These are phyloP conservation scores for Penicillium olsonii DNA, from an alignment of 2,329 filamentous ascomycete genomes.

Conservation along the genomic window DNA sequence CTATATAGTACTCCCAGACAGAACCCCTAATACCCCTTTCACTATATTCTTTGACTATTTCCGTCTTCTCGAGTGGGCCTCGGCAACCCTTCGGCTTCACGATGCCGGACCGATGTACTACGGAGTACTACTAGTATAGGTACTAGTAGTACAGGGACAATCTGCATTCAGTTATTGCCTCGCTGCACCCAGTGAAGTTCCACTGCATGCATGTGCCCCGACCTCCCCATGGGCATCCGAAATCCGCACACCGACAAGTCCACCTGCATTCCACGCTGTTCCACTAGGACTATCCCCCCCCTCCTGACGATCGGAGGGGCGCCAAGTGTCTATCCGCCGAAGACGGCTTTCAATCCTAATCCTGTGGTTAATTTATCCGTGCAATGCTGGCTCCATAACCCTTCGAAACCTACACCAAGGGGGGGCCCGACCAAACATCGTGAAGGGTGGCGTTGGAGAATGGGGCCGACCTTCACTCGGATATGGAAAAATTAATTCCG, in stretches of 20 bases:
- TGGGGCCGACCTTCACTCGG: too few relatives aligned
- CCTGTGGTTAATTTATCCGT: conserved; percentile 3
- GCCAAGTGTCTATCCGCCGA: conserved; percentile 3
- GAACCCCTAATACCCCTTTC: not conserved
- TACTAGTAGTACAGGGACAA: too few relatives aligned
- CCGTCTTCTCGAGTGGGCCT: too few relatives aligned
- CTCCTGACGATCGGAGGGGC: conserved; percentile 11
- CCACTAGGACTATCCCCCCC: conserved; percentile 5
- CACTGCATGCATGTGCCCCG: conserved; percentile 6
- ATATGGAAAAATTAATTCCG: not conserved
- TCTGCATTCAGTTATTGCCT: not conserved
- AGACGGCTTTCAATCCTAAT: conserved; percentile 5
- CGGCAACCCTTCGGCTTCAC: too few relatives aligned
- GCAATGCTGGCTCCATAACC: not conserved
- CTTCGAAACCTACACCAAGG: conserved; percentile 6
- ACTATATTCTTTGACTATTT: not conserved
- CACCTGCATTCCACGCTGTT: conserved; percentile 6
- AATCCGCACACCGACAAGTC: conserved; percentile 8
- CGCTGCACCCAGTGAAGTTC: conserved; percentile 4
- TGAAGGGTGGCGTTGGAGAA: not conserved
- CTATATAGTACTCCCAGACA: too few relatives aligned
- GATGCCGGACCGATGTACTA: too few relatives aligned
- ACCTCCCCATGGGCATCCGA: not conserved
- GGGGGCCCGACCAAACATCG: conserved; percentile 1
- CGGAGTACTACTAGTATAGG: too few relatives aligned